These are phyloP conservation scores for Globisporangium perplexum DNA, from an alignment of 352 stramenopile genomes.

Conservation along the genomic window DNA sequence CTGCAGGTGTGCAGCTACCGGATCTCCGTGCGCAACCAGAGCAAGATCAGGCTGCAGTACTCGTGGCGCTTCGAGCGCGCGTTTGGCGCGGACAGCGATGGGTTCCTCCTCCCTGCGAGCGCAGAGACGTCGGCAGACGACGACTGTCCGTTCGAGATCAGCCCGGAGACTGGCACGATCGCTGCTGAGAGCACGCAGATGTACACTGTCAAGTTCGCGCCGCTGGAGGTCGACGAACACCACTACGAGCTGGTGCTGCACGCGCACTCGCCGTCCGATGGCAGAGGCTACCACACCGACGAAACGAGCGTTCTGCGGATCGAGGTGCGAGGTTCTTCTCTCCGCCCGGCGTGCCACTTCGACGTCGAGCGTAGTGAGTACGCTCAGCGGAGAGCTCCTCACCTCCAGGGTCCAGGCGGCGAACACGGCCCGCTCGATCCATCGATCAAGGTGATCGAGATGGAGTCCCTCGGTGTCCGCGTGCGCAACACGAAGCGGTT, in stretches of 20 bases:
- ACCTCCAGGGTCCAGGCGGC: constrained; percentile 75
- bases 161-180: constrained; percentile 56
- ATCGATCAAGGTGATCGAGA: constrained; percentile 89
- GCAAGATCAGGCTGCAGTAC: constrained; percentile 59
- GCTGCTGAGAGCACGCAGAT: constrained; percentile 41
- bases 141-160: constrained; percentile 87
- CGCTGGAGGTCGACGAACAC: constrained; percentile 89
- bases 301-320: constrained; percentile 24
- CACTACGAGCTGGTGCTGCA: constrained; percentile 60
- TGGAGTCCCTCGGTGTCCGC: constrained; percentile 87
- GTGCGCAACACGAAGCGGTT: constrained; percentile 92
- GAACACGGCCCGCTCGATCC: constrained; percentile 82
- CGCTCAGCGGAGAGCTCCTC: constrained; percentile 47
- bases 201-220: constrained; percentile 87
- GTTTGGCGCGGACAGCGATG: not conserved
- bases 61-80: constrained; percentile 47
- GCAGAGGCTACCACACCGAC: not conserved
- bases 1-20: constrained; percentile 77
- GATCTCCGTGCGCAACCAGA: constrained; percentile 62
- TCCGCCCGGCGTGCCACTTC: constrained; percentile 91
- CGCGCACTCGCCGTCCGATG: constrained; percentile 1
- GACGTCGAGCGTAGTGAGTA: constrained; percentile 91
- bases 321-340: constrained; percentile 62
- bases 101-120: constrained; percentile 1
- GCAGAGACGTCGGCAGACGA: constrained; percentile 22